Evolutionary conservation across 208 protist species (phyloP), one percentile per base, ranked within the genome.

Genomic region (Willaertia magna): DNA sequence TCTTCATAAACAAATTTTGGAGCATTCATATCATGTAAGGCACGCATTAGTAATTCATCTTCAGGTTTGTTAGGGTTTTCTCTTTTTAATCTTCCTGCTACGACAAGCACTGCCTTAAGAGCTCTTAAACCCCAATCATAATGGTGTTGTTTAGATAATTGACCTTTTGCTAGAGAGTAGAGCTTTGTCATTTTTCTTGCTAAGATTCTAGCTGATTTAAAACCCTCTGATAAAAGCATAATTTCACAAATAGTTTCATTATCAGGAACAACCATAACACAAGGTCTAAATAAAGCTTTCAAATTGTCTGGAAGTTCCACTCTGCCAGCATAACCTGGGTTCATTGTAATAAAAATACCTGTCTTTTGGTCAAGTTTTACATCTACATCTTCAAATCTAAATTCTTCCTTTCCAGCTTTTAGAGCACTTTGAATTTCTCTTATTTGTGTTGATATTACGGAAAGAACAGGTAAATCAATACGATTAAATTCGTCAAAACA

Each of bases 401-500:
- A 98, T 85, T 93, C 88, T 82, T 93, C 92, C n/a, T 94, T 88
- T 7, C 90, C 89, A 61, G 89, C 88, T 42, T 93, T 92, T 49
- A 99, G 89, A 7, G 97, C 98, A 18, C 92, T 91, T 89, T 99
- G 97, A 87, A 99, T 99, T 30, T 92, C 95, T 86, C 97, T 96
- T 86, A 99, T 93, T 90, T 99, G 97, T 88, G 96, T 94, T 22
- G 97, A 98, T 75, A 99, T 95, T 51, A 99, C 97, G 3, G 97
- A 99, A 30, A 99, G 93, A 79, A 99, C 97, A n/a, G 96, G 96
- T 34, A 97, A 91, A 82, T 99, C 96, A 88, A 99, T 98, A 52
- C 98, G 93, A 90, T 99, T 99, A 90, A 99, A 99, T 92, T 99
- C 98, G 91, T 99, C 98, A 90, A 99, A 99, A 93, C 97, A 99